phyloP scores from a whole-genome alignment of 2,329 filamentous ascomycete genomes.

The Cordyceps sp. region DNA sequence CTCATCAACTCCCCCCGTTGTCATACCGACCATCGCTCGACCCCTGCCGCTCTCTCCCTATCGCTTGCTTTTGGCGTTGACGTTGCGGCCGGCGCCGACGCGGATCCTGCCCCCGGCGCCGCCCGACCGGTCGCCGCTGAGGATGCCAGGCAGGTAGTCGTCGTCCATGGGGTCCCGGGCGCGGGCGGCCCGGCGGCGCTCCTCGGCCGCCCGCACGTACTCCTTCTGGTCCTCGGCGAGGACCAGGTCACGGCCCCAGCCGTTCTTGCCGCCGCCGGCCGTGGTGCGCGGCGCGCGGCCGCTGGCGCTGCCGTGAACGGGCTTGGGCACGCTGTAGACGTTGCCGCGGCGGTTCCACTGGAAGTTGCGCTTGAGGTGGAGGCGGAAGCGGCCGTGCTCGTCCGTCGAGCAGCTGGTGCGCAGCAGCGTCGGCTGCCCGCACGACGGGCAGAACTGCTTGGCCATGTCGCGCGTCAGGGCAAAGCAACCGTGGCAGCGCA shows the following conservation, averaged over 20 bases:
- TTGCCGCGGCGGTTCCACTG: conserved; percentile 93
- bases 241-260: conserved; percentile 74
- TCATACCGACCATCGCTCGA: not conserved
- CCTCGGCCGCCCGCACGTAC: conserved; percentile 47
- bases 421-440: conserved; percentile 74
- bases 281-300: conserved; percentile 44
- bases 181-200: conserved; percentile 43
- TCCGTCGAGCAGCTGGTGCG: conserved; percentile 77
- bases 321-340: conserved; percentile 84
- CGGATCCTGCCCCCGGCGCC: conserved; percentile 46
- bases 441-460: conserved; percentile 85
- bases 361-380: conserved; percentile 88
- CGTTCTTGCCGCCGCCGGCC: conserved; percentile 63
- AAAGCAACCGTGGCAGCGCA: conserved; percentile 92
- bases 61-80: conserved; percentile 61
- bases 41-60: not conserved
- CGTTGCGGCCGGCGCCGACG: conserved; percentile 70
- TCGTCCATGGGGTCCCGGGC: conserved; percentile 95
- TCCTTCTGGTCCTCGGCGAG: conserved; percentile 95
- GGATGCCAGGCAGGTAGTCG: conserved; percentile 72
- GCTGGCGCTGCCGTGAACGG: conserved; percentile 62
- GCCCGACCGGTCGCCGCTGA: conserved; percentile 60
- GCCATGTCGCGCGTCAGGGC: conserved; percentile 64
- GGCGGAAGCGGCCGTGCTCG: conserved; percentile 58
- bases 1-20: no score